A percentile compares a stretch with the other conserved stretches of the same genome.
Conservation (phyloP, 179 eudicot genomes). For the Spinacia oleracea region DNA sequence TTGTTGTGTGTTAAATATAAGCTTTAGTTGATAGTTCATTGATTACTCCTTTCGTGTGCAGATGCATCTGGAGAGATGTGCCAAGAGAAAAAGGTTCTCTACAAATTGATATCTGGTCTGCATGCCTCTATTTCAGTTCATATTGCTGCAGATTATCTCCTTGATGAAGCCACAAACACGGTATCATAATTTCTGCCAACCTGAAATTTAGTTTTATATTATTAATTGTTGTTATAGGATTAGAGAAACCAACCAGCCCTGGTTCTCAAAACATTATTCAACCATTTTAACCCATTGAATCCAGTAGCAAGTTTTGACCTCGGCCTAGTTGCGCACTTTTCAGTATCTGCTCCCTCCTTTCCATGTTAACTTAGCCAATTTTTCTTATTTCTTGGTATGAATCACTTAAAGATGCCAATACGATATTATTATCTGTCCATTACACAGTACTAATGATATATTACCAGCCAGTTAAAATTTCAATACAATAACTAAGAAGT, state of each 20-base stretch:
- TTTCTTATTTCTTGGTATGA: background rate
- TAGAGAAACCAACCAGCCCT: background rate
- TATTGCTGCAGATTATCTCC: conserved; percentile 87
- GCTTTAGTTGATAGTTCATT: conserved; percentile 6
- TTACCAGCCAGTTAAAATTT: background rate
- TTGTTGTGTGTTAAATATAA: too few relatives aligned
- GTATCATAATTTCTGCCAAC: conserved; percentile 30
- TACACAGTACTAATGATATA: background rate
- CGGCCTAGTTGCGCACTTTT: background rate
- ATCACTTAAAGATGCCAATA: background rate
- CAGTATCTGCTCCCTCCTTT: background rate
- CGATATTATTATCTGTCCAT: background rate
- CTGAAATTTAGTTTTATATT: background rate
- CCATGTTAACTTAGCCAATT: background rate
- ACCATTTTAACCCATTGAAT: background rate
- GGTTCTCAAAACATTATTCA: background rate
- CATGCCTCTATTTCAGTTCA: conserved; percentile 92
- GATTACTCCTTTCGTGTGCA: conserved; percentile 30
- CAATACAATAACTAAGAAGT: background rate
- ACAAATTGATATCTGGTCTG: conserved; percentile 90
- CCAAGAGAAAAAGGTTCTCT: conserved; percentile 78
- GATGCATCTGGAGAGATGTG: conserved; percentile 77
- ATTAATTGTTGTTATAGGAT: background rate
- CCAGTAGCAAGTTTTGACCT: background rate
- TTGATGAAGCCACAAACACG: conserved; percentile 71